Evolutionary conservation across 495 filamentous ascomycete species (phyloP).

Genomic region (Hypomontagnella submonticulosa): DNA sequence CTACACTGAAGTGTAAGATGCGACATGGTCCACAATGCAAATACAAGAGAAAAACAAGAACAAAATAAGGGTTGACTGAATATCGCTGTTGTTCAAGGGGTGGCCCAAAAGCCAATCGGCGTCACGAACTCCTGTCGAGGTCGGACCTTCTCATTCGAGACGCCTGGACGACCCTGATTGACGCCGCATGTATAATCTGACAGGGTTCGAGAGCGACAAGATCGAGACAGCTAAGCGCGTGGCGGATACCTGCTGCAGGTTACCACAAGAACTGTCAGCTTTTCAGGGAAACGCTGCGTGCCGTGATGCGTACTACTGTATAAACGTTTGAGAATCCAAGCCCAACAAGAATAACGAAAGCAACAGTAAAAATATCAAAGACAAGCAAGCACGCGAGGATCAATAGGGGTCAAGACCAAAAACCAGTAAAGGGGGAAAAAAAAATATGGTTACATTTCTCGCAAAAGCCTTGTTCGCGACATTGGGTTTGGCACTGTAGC

Average conservation of each 20-base stretch:
- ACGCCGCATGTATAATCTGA: constrained; percentile 58
- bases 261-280: constrained; percentile 20
- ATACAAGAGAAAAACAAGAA: constrained; percentile 13
- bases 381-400: constrained; percentile 8
- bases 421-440: constrained; percentile 25
- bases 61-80: constrained; percentile 17
- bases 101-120: constrained; percentile 35
- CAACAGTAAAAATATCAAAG: constrained; percentile 12
- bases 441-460: constrained; percentile 40
- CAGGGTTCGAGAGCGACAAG: constrained; percentile 34
- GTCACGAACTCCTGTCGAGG: constrained; percentile 44
- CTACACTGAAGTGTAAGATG: constrained; percentile 56
- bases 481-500: not conserved
- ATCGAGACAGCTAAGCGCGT: constrained; percentile 44
- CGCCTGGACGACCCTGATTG: constrained; percentile 60
- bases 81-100: constrained; percentile 33
- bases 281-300: not conserved
- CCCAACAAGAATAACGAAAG: not conserved
- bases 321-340: not conserved
- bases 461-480: constrained; percentile 29
- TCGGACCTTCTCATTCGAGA: constrained; percentile 60
- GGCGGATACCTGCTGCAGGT: constrained; percentile 25
- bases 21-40: constrained; percentile 55
- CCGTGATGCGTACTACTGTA: not conserved
- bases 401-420: constrained; percentile 29